Evolutionary conservation across 352 stramenopile species (phyloP).

Genomic region (Phytophthora agathidicida): DNA sequence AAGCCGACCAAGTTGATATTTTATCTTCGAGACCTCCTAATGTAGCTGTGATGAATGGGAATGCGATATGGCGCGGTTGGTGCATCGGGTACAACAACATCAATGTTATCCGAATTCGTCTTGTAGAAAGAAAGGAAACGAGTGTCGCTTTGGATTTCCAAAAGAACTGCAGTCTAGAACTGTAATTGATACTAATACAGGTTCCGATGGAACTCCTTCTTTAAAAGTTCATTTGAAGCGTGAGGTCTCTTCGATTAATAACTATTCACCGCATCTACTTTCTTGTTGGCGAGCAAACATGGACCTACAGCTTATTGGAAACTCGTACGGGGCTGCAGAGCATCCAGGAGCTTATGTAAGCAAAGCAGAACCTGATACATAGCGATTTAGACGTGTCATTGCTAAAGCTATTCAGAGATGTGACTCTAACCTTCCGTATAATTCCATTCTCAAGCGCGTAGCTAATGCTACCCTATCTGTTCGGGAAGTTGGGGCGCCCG

Average conservation of each 20-base stretch:
- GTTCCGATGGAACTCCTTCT: not conserved
- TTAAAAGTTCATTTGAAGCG: conserved; percentile 14
- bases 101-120: conserved; percentile 6
- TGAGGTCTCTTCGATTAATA: conserved; percentile 13
- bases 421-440: not conserved
- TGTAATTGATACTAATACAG: not conserved
- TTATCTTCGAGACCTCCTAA: not conserved
- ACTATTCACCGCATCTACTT: conserved; percentile 10
- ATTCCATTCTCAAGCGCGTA: conserved; percentile 4
- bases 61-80: conserved; percentile 18
- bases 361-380: conserved; percentile 13
- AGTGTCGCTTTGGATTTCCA: conserved; percentile 15
- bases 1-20: not conserved
- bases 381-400: conserved; percentile 9
- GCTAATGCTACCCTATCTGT: not conserved
- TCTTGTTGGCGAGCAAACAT: conserved; percentile 36
- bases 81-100: conserved; percentile 25
- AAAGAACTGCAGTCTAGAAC: conserved; percentile 1
- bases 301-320: conserved; percentile 35
- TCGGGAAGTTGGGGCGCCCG: conserved; percentile 2
- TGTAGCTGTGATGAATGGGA: not conserved
- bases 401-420: conserved; percentile 11
- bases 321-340: conserved; percentile 32
- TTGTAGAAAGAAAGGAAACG: conserved; percentile 8
- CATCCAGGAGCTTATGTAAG: conserved; percentile 33